Evolutionary conservation across 2,329 filamentous ascomycete species (phyloP).

Genomic region (Fusarium acutatum): DNA sequence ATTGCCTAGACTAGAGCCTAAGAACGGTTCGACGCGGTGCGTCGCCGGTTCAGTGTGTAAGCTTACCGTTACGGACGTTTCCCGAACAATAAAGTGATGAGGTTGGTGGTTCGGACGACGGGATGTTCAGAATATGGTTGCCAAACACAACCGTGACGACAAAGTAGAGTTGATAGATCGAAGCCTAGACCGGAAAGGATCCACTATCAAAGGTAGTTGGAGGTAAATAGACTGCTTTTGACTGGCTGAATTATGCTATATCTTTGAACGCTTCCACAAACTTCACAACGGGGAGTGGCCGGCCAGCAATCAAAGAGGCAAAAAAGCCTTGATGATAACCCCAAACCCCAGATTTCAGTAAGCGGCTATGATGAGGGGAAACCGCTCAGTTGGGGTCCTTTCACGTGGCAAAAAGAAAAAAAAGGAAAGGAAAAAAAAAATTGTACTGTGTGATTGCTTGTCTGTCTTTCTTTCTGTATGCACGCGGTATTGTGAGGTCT

Average conservation of each 20-base stretch:
- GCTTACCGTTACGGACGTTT: slow-evolving; percentile 33
- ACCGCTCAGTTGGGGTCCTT: not conserved
- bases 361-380: slow-evolving; percentile 20
- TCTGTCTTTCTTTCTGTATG: not conserved
- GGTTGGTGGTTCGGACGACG: slow-evolving; percentile 39
- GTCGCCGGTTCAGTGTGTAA: slow-evolving; percentile 19
- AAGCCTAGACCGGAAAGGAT: slow-evolving; percentile 35
- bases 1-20: not conserved
- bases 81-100: slow-evolving; percentile 29
- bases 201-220: slow-evolving; percentile 31
- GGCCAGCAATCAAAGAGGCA: slow-evolving; percentile 4
- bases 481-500: not conserved
- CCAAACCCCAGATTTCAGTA: slow-evolving; percentile 20
- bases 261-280: slow-evolving; percentile 5
- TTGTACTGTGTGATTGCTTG: slow-evolving; percentile 2
- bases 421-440: not conserved
- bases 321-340: slow-evolving; percentile 2
- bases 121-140: slow-evolving; percentile 38
- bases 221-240: slow-evolving; percentile 27
- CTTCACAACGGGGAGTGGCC: slow-evolving; percentile 23
- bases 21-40: slow-evolving; percentile 19
- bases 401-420: slow-evolving; percentile 17
- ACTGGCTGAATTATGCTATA: slow-evolving; percentile 30
- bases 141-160: slow-evolving; percentile 30
- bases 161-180: slow-evolving; percentile 27